Evolutionary conservation across 768 basidiomycete species (phyloP).

Genomic region (Exidia glandulosa): DNA sequence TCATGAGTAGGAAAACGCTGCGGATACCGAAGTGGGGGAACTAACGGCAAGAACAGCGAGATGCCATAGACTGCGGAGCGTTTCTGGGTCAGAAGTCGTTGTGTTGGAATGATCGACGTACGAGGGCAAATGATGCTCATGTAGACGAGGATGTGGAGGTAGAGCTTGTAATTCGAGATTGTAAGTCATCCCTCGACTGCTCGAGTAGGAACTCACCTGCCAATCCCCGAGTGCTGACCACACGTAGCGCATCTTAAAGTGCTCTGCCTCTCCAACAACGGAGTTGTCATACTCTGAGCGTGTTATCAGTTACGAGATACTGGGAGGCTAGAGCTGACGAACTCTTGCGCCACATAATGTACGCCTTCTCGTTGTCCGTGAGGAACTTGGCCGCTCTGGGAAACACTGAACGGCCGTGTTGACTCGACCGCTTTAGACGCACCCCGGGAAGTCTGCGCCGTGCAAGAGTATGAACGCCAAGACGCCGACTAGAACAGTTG

Average conservation of each 20-base stretch:
- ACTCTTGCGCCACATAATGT: conserved; percentile 47
- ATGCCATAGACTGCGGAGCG: conserved; percentile 51
- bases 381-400: conserved; percentile 49
- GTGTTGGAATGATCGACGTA: conserved; percentile 25
- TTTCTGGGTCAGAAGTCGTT: neutral
- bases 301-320: neutral
- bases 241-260: conserved; percentile 43
- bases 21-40: conserved; percentile 8
- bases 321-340: conserved; percentile 6
- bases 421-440: neutral
- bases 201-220: conserved; percentile 39
- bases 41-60: conserved; percentile 60
- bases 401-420: conserved; percentile 28
- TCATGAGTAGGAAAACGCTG: neutral
- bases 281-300: conserved; percentile 42
- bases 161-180: conserved; percentile 22
- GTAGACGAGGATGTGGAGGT: conserved; percentile 46
- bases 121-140: conserved; percentile 49
- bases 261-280: conserved; percentile 50
- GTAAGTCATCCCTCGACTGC: neutral
- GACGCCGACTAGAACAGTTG: conserved; percentile 45
- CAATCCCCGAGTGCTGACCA: conserved; percentile 47
- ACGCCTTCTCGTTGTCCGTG: conserved; percentile 48
- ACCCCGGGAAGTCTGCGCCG: neutral
- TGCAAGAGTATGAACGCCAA: conserved; percentile 26